Percentiles rank a stretch among this genome's conserved stretches.
These are phyloP conservation scores for Sphaerulina populicola DNA, from an alignment of 2,329 filamentous ascomycete genomes.

Conservation along the genomic window DNA sequence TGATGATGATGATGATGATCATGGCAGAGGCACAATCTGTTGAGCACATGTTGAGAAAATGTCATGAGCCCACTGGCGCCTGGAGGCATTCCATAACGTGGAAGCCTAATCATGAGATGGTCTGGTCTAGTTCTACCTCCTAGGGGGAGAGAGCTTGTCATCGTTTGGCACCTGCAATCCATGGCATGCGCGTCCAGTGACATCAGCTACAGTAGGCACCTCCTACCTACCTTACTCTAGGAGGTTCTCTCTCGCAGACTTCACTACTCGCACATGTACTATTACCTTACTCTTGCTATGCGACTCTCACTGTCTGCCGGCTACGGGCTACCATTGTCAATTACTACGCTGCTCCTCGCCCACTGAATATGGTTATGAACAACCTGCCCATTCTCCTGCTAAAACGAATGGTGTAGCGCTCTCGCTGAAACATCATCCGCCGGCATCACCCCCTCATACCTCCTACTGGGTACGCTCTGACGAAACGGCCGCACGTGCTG, in stretches of 20 bases:
- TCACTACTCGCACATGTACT: too few relatives aligned
- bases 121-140: too few relatives aligned
- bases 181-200: neutral
- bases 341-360: neutral
- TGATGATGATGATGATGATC: too few relatives aligned
- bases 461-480: neutral
- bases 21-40: neutral
- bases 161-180: neutral
- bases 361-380: neutral
- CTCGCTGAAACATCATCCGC: constrained; percentile 4
- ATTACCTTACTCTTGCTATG: neutral
- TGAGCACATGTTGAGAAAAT: neutral
- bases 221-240: neutral
- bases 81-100: too few relatives aligned
- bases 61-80: too few relatives aligned
- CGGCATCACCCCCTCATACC: constrained; percentile 5
- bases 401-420: neutral
- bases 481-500: constrained; percentile 9
- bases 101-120: too few relatives aligned
- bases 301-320: neutral
- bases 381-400: constrained; percentile 2
- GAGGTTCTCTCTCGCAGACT: too few relatives aligned
- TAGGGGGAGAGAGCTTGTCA: neutral
- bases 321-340: neutral
- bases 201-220: neutral